phyloP scores from a whole-genome alignment of 768 basidiomycete species.

The Kwoniella bestiolae region DNA sequence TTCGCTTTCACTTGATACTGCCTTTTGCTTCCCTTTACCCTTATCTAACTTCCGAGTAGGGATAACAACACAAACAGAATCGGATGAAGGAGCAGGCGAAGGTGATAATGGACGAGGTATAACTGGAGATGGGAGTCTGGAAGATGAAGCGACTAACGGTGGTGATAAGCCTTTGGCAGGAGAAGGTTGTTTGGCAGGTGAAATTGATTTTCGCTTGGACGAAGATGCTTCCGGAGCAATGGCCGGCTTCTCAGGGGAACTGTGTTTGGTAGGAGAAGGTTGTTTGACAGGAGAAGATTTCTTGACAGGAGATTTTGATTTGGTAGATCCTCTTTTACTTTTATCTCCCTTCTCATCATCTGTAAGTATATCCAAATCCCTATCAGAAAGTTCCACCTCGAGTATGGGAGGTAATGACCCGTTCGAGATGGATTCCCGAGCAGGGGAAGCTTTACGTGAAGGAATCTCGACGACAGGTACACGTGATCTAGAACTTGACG shows the following conservation, averaged over 20 bases:
- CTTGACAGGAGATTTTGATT: constrained; percentile 1
- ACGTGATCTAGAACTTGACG: background rate
- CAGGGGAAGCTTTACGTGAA: background rate
- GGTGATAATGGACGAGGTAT: background rate
- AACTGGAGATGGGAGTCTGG: background rate
- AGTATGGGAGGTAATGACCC: background rate
- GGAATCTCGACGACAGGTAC: background rate
- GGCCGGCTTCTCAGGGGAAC: no score
- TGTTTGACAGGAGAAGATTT: background rate
- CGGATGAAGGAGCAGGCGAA: background rate
- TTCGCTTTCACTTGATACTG: background rate
- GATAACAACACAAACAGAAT: background rate
- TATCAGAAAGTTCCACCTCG: constrained; percentile 5
- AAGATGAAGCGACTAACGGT: background rate
- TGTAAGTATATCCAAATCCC: constrained; percentile 8
- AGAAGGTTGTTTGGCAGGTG: background rate
- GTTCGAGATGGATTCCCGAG: background rate
- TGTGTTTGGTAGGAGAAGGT: no score
- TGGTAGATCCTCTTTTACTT: background rate
- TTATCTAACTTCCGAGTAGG: background rate
- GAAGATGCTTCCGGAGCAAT: background rate
- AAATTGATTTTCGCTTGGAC: background rate
- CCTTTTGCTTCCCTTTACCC: constrained; percentile 7
- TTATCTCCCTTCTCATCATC: background rate
- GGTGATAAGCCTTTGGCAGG: background rate